Evolutionary conservation across 2,329 filamentous ascomycete species (phyloP), one percentile per base, ranked within the genome.

Genomic region (Ascochyta fabae): DNA sequence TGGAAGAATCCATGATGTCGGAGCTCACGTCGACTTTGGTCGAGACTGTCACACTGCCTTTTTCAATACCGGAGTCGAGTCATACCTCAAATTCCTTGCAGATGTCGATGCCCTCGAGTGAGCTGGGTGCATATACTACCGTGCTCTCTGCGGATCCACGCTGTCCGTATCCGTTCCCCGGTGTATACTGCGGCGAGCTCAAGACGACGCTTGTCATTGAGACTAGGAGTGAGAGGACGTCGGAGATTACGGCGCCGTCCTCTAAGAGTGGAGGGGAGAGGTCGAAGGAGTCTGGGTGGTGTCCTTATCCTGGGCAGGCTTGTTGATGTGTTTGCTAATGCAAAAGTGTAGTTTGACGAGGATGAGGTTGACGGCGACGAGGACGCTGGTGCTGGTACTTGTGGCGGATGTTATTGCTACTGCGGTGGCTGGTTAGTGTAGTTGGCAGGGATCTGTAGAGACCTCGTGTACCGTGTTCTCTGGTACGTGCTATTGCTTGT

Each of bases 151-250:
- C 60, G 3, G 66, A 67, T 31, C 22, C 58, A 6, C 62, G 64
- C 16, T 73, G 70, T 53, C 69, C 68, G n/a, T 73, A 71, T 41
- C 70, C 70, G 2, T 68, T 72, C 23, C 70, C 70, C 0, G 55
- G 55, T 0, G 53, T 68, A 8, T 48, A 66, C 19, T 72, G 69
- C 26, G 62, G 60, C 0, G 34, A 47, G 31, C 22, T 50, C 4
- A 54, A 42, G 36, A 69, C 64, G n/a, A 67, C 59, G 31, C 39
- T 62, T 13, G 48, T 55, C 10, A 61, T 58, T 3, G 52, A 39
- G 34, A 53, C 58, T 12, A 52, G 42, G 39, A 42, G 19, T 3
- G 23, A 29, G 40, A 35, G 50, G 16, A 3, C 35, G 34, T 22
- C 26, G 19, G 36, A 29, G 6, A 53, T 38, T 1, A 42, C 24